Percentiles rank a stretch among this genome's conserved stretches.
Evolutionary conservation across 2,329 filamentous ascomycete species (phyloP).

Genomic region (Lachnellula occidentalis): DNA sequence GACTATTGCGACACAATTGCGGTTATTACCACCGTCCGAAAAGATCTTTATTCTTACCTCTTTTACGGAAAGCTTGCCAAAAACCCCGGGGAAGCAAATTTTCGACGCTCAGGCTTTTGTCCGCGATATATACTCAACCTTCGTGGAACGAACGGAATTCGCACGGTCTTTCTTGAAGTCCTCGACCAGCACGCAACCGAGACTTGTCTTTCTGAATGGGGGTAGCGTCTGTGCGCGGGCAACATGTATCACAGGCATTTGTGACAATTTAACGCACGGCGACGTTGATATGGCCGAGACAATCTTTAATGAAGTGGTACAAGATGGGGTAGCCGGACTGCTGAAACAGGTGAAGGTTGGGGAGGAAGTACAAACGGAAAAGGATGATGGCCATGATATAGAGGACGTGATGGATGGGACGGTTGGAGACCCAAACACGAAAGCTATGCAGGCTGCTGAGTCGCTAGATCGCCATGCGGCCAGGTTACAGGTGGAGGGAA

Average conservation of each 20-base stretch:
- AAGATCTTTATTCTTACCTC: slow-evolving; percentile 52
- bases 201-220: slow-evolving; percentile 56
- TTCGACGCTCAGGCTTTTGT: slow-evolving; percentile 40
- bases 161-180: slow-evolving; percentile 47
- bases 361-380: background rate
- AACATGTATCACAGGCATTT: slow-evolving; percentile 50
- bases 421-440: slow-evolving; percentile 42
- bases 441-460: slow-evolving; percentile 55
- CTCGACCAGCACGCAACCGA: slow-evolving; percentile 42
- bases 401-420: background rate
- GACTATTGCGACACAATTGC: slow-evolving; percentile 52
- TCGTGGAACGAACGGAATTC: slow-evolving; percentile 40
- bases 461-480: slow-evolving; percentile 51
- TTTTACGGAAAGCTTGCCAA: slow-evolving; percentile 18
- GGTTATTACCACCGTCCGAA: slow-evolving; percentile 52
- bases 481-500: slow-evolving; percentile 39
- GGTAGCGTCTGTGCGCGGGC: slow-evolving; percentile 50
- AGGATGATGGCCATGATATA: slow-evolving; percentile 18
- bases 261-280: slow-evolving; percentile 45
- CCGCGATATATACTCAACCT: slow-evolving; percentile 46
- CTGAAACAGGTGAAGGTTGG: slow-evolving; percentile 13
- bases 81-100: slow-evolving; percentile 27
- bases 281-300: slow-evolving; percentile 44
- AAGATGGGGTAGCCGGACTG: slow-evolving; percentile 42
- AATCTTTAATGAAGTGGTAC: slow-evolving; percentile 47